Percentiles rank a stretch among this genome's conserved stretches.
These are phyloP conservation scores for Sarocladium oryzae DNA, from an alignment of 2,329 filamentous ascomycete species.

Conservation along the genomic window DNA sequence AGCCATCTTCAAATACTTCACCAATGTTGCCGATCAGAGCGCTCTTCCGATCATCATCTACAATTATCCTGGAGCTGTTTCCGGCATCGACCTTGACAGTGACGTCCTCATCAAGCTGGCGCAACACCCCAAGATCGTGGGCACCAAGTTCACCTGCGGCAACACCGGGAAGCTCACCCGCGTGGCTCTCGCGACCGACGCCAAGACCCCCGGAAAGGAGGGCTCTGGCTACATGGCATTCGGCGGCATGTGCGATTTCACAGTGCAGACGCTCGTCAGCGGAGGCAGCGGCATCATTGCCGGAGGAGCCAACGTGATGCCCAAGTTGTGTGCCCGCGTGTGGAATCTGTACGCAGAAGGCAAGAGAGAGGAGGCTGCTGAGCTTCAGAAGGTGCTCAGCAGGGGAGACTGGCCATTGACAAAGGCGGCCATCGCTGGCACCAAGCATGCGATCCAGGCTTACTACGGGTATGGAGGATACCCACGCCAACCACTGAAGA, in stretches of 20 bases:
- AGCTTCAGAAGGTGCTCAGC: conserved; percentile 69
- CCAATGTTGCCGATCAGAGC: conserved; percentile 65
- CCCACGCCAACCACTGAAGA: conserved; percentile 66
- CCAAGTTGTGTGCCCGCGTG: conserved; percentile 71
- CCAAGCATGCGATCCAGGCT: conserved; percentile 73
- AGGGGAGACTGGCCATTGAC: conserved; percentile 79
- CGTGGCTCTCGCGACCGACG: conserved; percentile 65
- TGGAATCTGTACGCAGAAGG: conserved; percentile 71
- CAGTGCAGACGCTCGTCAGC: conserved; percentile 70
- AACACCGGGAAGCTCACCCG: conserved; percentile 86
- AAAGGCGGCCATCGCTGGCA: conserved; percentile 77
- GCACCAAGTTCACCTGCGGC: conserved; percentile 88
- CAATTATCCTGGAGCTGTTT: conserved; percentile 85
- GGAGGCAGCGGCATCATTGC: conserved; percentile 82
- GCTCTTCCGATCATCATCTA: conserved; percentile 78
- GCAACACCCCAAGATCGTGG: conserved; percentile 75
- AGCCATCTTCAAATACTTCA: conserved; percentile 67
- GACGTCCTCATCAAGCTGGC: conserved; percentile 77
- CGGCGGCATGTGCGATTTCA: conserved; percentile 83
- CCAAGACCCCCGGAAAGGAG: conserved; percentile 55
- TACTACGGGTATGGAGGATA: conserved; percentile 78
- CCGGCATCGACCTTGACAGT: conserved; percentile 84
- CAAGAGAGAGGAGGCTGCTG: conserved; percentile 67
- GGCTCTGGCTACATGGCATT: conserved; percentile 75
- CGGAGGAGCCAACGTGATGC: conserved; percentile 78